phyloP scores from a whole-genome alignment of 768 basidiomycete genomes.

The Clitopilus hobsonii region DNA sequence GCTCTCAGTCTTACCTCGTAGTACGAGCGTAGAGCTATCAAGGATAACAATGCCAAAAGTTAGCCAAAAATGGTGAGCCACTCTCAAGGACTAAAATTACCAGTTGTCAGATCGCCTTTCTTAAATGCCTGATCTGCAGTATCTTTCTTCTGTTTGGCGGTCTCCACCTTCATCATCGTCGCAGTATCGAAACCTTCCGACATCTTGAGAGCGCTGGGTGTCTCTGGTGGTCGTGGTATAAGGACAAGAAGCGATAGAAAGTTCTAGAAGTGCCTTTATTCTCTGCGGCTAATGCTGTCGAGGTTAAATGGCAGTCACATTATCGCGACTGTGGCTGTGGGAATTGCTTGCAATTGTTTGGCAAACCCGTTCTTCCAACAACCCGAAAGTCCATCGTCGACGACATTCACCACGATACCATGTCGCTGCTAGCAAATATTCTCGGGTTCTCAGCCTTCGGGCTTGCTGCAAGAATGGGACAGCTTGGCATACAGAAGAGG shows the following conservation, averaged over 20 bases:
- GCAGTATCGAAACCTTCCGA: slow-evolving; percentile 21
- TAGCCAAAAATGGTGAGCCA: not conserved
- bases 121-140: slow-evolving; percentile 67
- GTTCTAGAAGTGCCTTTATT: not conserved
- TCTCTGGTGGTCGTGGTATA: too few species aligned
- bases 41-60: slow-evolving; percentile 6
- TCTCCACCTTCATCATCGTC: slow-evolving; percentile 47
- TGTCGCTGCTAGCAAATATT: slow-evolving; percentile 65
- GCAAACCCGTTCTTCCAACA: slow-evolving; percentile 8
- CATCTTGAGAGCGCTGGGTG: slow-evolving; percentile 15
- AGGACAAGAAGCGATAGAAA: not conserved
- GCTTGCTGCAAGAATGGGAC: slow-evolving; percentile 78
- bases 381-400: slow-evolving; percentile 8
- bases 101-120: slow-evolving; percentile 52
- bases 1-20: slow-evolving; percentile 68
- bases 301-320: slow-evolving; percentile 1
- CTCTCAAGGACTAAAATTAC: slow-evolving; percentile 27
- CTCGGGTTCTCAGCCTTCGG: slow-evolving; percentile 81
- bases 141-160: slow-evolving; percentile 65
- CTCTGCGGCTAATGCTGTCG: slow-evolving; percentile 3
- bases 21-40: slow-evolving; percentile 62
- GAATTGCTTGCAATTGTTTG: slow-evolving; percentile 24
- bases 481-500: slow-evolving; percentile 81
- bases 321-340: slow-evolving; percentile 33
- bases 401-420: slow-evolving; percentile 19